Percentiles rank a stretch among this genome's conserved stretches.
Conservation (phyloP, 225 moss, liverwort and hornwort species). For the Polytrichum commune region DNA sequence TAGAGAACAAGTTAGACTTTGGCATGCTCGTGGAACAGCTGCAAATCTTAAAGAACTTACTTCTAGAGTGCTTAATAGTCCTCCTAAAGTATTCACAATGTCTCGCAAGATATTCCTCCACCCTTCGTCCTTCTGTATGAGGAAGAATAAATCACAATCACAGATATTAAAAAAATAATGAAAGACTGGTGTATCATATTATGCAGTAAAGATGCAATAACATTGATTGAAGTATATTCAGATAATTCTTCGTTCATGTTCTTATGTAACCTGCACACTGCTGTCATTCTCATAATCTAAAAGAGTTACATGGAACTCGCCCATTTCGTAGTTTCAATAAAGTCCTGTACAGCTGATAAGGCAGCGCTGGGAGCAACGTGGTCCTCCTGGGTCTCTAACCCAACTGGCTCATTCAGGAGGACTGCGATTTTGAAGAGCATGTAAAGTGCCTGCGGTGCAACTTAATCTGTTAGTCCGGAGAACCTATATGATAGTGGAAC, state of each 20-base stretch:
- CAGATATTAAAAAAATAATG: not conserved
- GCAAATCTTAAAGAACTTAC: slow-evolving; percentile 22
- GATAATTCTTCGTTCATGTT: no score
- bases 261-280: no score
- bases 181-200: no score
- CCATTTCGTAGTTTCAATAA: slow-evolving; percentile 91
- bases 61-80: slow-evolving; percentile 70
- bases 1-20: no score
- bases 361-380: slow-evolving; percentile 89
- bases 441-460: slow-evolving; percentile 69
- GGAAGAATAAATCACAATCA: no score
- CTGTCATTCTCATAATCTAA: no score
- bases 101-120: slow-evolving; percentile 46
- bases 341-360: slow-evolving; percentile 77
- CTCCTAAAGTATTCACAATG: slow-evolving; percentile 54
- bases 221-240: no score
- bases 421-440: slow-evolving; percentile 91
- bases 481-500: no score
- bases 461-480: no score
- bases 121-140: slow-evolving; percentile 28
- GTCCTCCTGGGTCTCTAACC: slow-evolving; percentile 73
- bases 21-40: not conserved
- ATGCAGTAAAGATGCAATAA: no score
- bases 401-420: slow-evolving; percentile 88
- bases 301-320: slow-evolving; percentile 25